A percentile compares a stretch with the other conserved stretches of the same genome.
Conservation (phyloP, 192 early-diverging fungal species). For the Mortierella alpina region DNA sequence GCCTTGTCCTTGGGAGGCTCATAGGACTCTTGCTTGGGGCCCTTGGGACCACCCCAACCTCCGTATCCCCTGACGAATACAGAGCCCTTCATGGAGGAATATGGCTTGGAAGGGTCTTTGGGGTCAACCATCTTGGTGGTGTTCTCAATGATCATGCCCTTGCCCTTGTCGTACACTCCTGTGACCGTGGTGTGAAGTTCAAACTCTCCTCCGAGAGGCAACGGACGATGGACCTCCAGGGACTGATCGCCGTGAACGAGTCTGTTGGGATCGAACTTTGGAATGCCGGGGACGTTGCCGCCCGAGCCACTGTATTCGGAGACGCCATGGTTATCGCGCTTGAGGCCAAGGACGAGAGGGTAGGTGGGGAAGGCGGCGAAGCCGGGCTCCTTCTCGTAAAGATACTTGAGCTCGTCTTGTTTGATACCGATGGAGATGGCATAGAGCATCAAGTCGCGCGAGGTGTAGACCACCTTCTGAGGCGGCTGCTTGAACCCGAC, state of each 20-base stretch:
- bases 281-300: constrained; percentile 67
- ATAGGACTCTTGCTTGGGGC: constrained; percentile 63
- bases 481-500: constrained; percentile 59
- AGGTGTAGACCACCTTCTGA: constrained; percentile 63
- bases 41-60: constrained; percentile 78
- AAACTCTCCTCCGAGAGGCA: constrained; percentile 72
- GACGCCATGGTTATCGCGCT: constrained; percentile 50
- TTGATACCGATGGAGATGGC: constrained; percentile 73
- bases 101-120: constrained; percentile 58
- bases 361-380: constrained; percentile 81
- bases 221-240: constrained; percentile 66
- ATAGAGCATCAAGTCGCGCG: constrained; percentile 80
- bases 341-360: constrained; percentile 72
- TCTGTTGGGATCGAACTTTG: constrained; percentile 71
- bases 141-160: constrained; percentile 76
- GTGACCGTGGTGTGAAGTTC: constrained; percentile 61
- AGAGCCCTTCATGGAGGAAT: constrained; percentile 58
- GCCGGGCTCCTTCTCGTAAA: constrained; percentile 73
- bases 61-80: constrained; percentile 78
- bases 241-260: constrained; percentile 83
- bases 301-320: constrained; percentile 66
- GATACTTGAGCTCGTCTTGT: constrained; percentile 68
- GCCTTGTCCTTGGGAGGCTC: constrained; percentile 63
- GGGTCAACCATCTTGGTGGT: constrained; percentile 63
- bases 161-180: constrained; percentile 82